A percentile compares a stretch with the other conserved stretches of the same genome.
Evolutionary conservation across 805 yeast genomes (phyloP).

Genomic region (Citeromyces matritensis): DNA sequence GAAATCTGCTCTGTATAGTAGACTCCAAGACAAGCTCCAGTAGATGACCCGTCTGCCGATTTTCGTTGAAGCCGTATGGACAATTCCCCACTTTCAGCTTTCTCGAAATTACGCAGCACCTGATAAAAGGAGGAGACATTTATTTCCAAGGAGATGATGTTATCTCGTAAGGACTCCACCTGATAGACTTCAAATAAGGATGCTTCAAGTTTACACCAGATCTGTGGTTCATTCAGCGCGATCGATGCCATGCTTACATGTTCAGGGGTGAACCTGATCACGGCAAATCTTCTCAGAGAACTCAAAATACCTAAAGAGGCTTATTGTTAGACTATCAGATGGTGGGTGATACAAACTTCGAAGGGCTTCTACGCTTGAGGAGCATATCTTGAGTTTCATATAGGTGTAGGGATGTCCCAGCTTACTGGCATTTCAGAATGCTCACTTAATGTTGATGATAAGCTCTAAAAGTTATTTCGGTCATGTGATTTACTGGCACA

Average conservation of each 20-base stretch:
- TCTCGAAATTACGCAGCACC: constrained; percentile 40
- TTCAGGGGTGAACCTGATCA: constrained; percentile 36
- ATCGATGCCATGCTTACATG: constrained; percentile 36
- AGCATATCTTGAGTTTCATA: constrained; percentile 6
- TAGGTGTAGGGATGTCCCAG: not conserved
- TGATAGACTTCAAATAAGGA: constrained; percentile 33
- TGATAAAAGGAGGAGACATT: constrained; percentile 46
- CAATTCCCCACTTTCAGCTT: constrained; percentile 32
- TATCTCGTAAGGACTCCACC: constrained; percentile 33
- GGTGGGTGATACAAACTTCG: constrained; percentile 3
- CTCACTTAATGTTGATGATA: too few species aligned
- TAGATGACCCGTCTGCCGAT: constrained; percentile 9
- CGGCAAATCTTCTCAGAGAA: constrained; percentile 36
- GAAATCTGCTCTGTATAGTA: constrained; percentile 31
- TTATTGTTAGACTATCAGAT: not conserved
- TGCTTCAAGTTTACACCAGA: constrained; percentile 44
- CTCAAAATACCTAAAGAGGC: constrained; percentile 25
- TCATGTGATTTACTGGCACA: too few species aligned
- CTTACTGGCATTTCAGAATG: too few species aligned
- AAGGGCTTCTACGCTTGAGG: constrained; percentile 3
- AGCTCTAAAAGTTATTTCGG: too few species aligned
- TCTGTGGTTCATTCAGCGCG: constrained; percentile 43
- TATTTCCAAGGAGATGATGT: constrained; percentile 43
- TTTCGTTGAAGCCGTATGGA: constrained; percentile 33
- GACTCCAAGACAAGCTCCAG: constrained; percentile 38